Evolutionary conservation across 2,329 filamentous ascomycete genomes (phyloP).

Genomic region (Colletotrichum euphorbiae): DNA sequence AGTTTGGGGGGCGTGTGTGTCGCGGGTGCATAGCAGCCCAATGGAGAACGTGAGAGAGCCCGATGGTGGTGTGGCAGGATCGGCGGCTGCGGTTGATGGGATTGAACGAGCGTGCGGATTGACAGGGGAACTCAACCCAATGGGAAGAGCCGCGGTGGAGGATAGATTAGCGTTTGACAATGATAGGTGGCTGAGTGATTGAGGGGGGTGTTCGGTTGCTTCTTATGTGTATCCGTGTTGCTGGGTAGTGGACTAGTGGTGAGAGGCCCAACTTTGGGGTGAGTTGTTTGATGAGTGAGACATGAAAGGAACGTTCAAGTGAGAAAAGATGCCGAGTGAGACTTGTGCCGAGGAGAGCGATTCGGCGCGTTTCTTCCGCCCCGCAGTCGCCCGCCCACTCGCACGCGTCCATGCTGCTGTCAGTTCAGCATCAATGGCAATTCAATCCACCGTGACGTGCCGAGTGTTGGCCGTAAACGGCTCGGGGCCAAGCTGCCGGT

Average conservation of each 20-base stretch:
- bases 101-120: conserved; percentile 24
- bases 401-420: background rate
- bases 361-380: background rate
- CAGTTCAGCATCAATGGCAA: conserved; percentile 5
- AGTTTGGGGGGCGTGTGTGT: conserved; percentile 3
- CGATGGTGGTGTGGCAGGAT: conserved; percentile 38
- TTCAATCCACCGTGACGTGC: conserved; percentile 26
- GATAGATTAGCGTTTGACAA: conserved; percentile 7
- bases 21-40: conserved; percentile 36
- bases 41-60: conserved; percentile 20
- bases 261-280: background rate
- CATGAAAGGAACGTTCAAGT: background rate
- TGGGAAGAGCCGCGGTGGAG: conserved; percentile 20
- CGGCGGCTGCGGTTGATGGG: conserved; percentile 33
- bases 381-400: conserved; percentile 8
- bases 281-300: conserved; percentile 17
- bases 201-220: background rate
- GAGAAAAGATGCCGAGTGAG: conserved; percentile 11
- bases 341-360: background rate
- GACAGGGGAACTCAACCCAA: conserved; percentile 27
- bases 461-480: conserved; percentile 24
- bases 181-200: background rate
- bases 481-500: conserved; percentile 28
- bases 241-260: background rate
- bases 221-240: background rate